Evolutionary conservation across 2,329 filamentous ascomycete genomes (phyloP), one percentile per base, ranked within the genome.

Genomic region (Monosporascus cannonballus): DNA sequence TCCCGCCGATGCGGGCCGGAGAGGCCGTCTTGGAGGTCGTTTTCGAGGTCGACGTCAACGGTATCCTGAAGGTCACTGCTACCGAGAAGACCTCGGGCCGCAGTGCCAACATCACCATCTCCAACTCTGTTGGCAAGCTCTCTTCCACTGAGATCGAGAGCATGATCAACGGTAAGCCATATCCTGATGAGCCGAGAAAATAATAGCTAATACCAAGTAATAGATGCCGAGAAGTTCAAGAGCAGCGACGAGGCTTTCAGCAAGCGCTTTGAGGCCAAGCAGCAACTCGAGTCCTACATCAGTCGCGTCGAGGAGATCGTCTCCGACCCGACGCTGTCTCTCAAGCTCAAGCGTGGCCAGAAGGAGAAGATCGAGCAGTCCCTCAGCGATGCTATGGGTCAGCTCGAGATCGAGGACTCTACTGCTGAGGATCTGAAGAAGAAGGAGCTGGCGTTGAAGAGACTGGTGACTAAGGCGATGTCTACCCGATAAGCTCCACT

Each of bases 41-140:
- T 73, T 97, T 99, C 77, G 94, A 99, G 80, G 94, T 99, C 70
- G 94, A 99, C 66, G 94, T 96, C 83, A 99, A 99, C 82, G 94
- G 94, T 87, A 96, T 96, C 73, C 87, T 99, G 63, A 99, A 99
- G 86, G 94, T 97, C 69, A 97, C 93, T 59, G 94, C 94, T 63
- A 96, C 93, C 47, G 94, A 99, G 85, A 99, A 99, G 86, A 93
- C 90, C 65, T 96, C 94, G 36, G 94, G 94, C 69, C 92, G 94
- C 73, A 94, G 83, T 70, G 94, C 94, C 77, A 99, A 99, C 86
- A 99, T 99, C 75, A 99, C 94, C 73, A 99, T 99, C 77, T 90
- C 90, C 77, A 99, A 99, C 86, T 96, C 94, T 55, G 93, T 99
- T 68, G 94, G 94, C 74, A 99, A 99, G 83, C 90, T 99, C 64